phyloP scores from a whole-genome alignment of 129 eudicot genomes.

The Artemisia argyi region DNA sequence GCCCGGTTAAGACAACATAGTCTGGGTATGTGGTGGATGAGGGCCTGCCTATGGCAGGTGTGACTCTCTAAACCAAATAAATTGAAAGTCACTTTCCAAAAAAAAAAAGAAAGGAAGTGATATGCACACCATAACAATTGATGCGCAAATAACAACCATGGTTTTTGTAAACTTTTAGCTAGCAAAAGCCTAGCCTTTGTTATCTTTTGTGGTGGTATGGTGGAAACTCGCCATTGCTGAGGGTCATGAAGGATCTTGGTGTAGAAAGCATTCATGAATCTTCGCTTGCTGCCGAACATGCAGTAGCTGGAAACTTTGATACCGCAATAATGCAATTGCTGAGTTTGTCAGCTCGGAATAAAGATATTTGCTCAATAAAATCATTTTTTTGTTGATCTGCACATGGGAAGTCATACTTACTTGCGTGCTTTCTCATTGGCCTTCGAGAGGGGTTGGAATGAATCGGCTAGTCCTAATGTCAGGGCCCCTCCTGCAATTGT shows the following conservation, averaged over 20 bases:
- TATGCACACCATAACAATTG: too few relatives aligned
- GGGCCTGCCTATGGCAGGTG: too few relatives aligned
- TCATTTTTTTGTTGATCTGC: constrained; percentile 51
- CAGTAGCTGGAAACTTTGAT: constrained; percentile 75
- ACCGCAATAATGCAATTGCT: constrained; percentile 56
- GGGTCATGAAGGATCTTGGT: constrained; percentile 60
- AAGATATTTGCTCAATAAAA: constrained; percentile 42
- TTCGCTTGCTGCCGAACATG: constrained; percentile 70
- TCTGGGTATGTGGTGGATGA: too few relatives aligned
- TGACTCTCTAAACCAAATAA: too few relatives aligned
- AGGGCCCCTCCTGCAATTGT: constrained; percentile 68
- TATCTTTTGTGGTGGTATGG: constrained; percentile 30
- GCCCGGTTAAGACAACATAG: too few relatives aligned
- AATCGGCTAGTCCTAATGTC: constrained; percentile 65
- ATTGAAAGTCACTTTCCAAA: too few relatives aligned
- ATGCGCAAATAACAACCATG: too few relatives aligned
- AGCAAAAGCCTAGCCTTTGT: too few relatives aligned
- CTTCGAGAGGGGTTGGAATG: constrained; percentile 64
- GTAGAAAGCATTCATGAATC: constrained; percentile 46
- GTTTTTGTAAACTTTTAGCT: too few relatives aligned
- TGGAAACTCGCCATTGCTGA: constrained; percentile 70
- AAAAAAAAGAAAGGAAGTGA: too few relatives aligned
- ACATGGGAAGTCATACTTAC: too few relatives aligned
- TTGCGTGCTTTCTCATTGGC: constrained; percentile 57
- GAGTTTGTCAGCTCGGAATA: constrained; percentile 64